Conservation (phyloP, 1,284 basidiomycete species). For the Uromyces viciae-fabae region DNA sequence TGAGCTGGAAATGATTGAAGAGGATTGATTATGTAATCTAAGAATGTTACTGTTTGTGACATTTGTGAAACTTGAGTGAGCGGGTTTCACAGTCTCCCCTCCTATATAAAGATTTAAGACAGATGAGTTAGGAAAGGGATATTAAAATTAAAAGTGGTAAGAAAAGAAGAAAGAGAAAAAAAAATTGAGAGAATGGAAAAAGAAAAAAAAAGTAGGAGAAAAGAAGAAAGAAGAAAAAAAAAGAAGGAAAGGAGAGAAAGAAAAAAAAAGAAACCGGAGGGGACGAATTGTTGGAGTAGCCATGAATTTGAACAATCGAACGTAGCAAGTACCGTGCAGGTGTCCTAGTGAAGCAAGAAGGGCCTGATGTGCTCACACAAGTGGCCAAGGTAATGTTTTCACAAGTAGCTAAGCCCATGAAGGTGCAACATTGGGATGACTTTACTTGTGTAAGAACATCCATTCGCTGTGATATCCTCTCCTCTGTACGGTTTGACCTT, state of each 20-base stretch:
- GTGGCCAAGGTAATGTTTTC: too few species aligned
- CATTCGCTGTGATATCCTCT: not conserved
- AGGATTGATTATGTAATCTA: not conserved
- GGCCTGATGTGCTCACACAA: too few species aligned
- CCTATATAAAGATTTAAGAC: not conserved
- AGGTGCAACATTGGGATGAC: too few species aligned
- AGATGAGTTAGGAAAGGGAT: not conserved
- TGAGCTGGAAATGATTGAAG: not conserved
- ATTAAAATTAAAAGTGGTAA: not conserved
- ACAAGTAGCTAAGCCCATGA: too few species aligned
- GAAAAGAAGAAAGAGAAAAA: not conserved
- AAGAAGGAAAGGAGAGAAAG: not conserved
- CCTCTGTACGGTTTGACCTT: constrained; percentile 10
- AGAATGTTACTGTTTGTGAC: too few species aligned
- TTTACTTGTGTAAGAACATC: too few species aligned
- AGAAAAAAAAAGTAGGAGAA: not conserved
- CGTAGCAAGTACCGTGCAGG: not conserved
- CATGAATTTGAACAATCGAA: not conserved
- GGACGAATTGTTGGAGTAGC: not conserved
- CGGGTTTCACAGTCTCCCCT: constrained; percentile 4
- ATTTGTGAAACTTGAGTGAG: not conserved
- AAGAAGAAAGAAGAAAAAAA: not conserved
- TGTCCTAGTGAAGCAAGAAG: too few species aligned
- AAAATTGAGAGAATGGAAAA: not conserved
- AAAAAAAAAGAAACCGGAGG: not conserved